Evolutionary conservation across 805 yeast genomes (phyloP).

Genomic region (Yueomyces sinensis): DNA sequence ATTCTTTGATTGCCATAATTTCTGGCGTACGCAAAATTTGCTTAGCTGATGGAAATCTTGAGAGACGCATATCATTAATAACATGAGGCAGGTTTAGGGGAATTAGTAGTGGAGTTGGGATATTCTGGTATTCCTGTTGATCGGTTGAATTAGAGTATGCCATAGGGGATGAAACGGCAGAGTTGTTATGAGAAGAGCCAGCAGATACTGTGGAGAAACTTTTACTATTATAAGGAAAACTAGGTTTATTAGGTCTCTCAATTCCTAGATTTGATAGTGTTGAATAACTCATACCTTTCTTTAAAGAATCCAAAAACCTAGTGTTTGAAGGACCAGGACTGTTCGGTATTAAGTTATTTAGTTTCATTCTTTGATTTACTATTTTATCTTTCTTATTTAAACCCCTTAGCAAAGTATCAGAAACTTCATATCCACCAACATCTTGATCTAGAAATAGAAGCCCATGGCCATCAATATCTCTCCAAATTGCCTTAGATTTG

Average conservation of each 20-base stretch:
- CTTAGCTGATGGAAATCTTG: slow-evolving; percentile 8
- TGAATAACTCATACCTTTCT: slow-evolving; percentile 11
- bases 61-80: slow-evolving; percentile 15
- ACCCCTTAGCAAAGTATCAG: background rate
- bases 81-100: slow-evolving; percentile 21
- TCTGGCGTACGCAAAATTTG: slow-evolving; percentile 3
- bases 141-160: background rate
- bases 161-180: background rate
- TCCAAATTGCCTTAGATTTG: slow-evolving; percentile 20
- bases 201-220: slow-evolving; percentile 2
- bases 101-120: slow-evolving; percentile 14
- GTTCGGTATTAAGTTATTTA: background rate
- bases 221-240: slow-evolving; percentile 9
- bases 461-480: slow-evolving; percentile 26
- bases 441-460: slow-evolving; percentile 18
- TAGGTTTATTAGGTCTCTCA: slow-evolving; percentile 9
- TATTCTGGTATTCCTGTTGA: background rate
- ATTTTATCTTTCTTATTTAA: slow-evolving; percentile 1
- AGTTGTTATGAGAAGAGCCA: background rate
- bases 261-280: slow-evolving; percentile 4
- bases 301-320: slow-evolving; percentile 2
- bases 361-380: slow-evolving; percentile 2
- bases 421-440: slow-evolving; percentile 12
- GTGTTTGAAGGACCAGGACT: background rate
- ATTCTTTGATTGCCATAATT: slow-evolving; percentile 11